A percentile compares a stretch with the other conserved stretches of the same genome.
Evolutionary conservation across 495 filamentous ascomycete species (phyloP).

Genomic region (Apodospora peruviana): DNA sequence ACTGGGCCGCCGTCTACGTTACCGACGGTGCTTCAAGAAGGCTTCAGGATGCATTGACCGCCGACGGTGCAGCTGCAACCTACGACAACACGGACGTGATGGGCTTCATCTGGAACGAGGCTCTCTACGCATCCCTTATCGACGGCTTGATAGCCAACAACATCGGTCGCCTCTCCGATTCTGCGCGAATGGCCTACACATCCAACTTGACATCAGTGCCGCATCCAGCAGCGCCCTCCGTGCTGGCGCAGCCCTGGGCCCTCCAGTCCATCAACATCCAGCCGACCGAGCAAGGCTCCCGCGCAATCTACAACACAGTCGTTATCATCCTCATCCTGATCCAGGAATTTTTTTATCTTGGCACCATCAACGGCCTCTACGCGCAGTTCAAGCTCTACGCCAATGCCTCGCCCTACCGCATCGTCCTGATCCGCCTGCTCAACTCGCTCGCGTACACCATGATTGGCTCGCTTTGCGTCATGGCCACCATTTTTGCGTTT

Average conservation of each 20-base stretch:
- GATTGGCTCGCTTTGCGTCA: conserved; percentile 37
- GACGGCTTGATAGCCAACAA: conserved; percentile 28
- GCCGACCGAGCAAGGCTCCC: conserved; percentile 43
- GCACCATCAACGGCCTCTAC: conserved; percentile 36
- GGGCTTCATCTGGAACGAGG: conserved; percentile 47
- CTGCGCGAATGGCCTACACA: conserved; percentile 34
- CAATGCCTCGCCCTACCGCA: conserved; percentile 29
- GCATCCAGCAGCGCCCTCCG: conserved; percentile 25
- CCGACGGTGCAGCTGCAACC: conserved; percentile 20
- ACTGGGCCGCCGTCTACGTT: conserved; percentile 44
- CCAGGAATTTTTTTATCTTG: conserved; percentile 52
- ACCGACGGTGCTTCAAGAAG: conserved; percentile 30
- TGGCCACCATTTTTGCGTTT: conserved; percentile 49
- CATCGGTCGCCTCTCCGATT: conserved; percentile 25
- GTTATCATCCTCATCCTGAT: conserved; percentile 43
- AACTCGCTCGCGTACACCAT: conserved; percentile 41
- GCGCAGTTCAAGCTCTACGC: conserved; percentile 39
- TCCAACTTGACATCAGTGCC: conserved; percentile 21
- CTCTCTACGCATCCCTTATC: conserved; percentile 39
- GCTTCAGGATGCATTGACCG: conserved; percentile 30
- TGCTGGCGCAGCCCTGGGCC: conserved; percentile 39
- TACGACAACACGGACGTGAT: conserved; percentile 39
- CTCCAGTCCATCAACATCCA: conserved; percentile 36
- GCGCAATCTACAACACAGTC: conserved; percentile 48
- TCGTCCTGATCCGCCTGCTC: conserved; percentile 35